Percentiles rank a stretch among this genome's conserved stretches.
Conservation (phyloP, 2,329 filamentous ascomycete genomes). For the Diplocarpon mali region DNA sequence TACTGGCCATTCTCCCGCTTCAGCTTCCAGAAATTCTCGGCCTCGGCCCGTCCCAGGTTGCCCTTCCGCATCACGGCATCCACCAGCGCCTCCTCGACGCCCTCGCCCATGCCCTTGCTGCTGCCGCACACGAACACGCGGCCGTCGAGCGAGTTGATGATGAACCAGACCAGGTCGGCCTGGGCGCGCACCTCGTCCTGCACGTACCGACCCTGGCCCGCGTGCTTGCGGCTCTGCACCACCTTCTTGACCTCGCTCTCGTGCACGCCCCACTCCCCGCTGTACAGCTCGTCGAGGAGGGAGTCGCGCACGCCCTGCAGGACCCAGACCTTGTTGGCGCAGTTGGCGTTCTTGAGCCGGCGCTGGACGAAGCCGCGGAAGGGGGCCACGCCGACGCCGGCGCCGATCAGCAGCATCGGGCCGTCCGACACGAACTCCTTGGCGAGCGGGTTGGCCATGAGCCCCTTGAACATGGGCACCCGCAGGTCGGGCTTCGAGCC, state of each 20-base stretch:
- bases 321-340: conserved; percentile 96
- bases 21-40: conserved; percentile 75
- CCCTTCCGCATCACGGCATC: conserved; percentile 92
- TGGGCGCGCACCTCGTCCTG: conserved; percentile 90
- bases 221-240: conserved; percentile 60
- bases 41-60: conserved; percentile 71
- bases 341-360: conserved; percentile 85
- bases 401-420: conserved; percentile 94
- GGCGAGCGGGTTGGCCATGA: conserved; percentile 94
- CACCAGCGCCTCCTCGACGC: conserved; percentile 76
- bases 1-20: conserved; percentile 94
- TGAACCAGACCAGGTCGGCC: conserved; percentile 95
- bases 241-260: conserved; percentile 79
- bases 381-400: conserved; percentile 90
- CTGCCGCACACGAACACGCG: conserved; percentile 94
- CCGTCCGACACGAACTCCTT: conserved; percentile 87
- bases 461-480: conserved; percentile 93
- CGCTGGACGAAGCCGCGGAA: conserved; percentile 98
- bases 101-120: conserved; percentile 94
- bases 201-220: conserved; percentile 66
- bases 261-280: conserved; percentile 89
- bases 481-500: conserved; percentile 55
- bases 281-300: conserved; percentile 90
- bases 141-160: conserved; percentile 92
- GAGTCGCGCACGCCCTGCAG: conserved; percentile 91